phyloP scores from a whole-genome alignment of 208 protist species.

The Tritrichomonas musculus region DNA sequence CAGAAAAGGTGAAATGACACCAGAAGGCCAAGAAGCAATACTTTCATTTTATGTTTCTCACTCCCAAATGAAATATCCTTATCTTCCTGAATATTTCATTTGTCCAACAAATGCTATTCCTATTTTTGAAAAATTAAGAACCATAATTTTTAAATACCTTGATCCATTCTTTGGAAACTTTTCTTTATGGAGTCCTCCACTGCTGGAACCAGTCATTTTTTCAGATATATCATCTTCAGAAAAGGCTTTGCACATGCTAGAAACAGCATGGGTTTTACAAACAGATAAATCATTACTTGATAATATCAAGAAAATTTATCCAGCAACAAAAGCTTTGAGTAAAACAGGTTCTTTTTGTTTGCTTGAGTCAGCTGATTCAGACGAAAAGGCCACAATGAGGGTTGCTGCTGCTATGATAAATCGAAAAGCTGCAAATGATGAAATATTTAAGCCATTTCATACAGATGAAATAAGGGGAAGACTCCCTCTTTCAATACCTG shows the following conservation, averaged over 20 bases:
- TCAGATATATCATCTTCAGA: neutral
- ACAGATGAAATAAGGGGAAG: neutral
- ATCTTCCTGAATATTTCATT: slow-evolving; percentile 4
- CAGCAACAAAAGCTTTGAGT: neutral
- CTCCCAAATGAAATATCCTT: neutral
- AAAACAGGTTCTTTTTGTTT: neutral
- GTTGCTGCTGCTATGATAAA: neutral
- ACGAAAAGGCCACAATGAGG: neutral
- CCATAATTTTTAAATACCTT: neutral
- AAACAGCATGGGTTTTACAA: neutral
- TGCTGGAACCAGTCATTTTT: neutral
- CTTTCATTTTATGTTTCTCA: neutral
- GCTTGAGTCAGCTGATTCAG: neutral
- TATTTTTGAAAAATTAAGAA: neutral
- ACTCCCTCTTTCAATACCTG: no score
- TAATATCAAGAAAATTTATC: neutral
- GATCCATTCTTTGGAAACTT: neutral
- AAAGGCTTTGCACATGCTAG: neutral
- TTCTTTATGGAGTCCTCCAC: neutral
- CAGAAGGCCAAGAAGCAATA: neutral
- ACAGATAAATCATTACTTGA: neutral
- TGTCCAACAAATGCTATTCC: neutral
- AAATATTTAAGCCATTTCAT: neutral
- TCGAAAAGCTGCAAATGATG: neutral
- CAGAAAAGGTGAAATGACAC: neutral